A percentile compares a stretch with the other conserved stretches of the same genome.
Conservation (phyloP, 2,329 filamentous ascomycete species). For the Trichophyton simii region DNA sequence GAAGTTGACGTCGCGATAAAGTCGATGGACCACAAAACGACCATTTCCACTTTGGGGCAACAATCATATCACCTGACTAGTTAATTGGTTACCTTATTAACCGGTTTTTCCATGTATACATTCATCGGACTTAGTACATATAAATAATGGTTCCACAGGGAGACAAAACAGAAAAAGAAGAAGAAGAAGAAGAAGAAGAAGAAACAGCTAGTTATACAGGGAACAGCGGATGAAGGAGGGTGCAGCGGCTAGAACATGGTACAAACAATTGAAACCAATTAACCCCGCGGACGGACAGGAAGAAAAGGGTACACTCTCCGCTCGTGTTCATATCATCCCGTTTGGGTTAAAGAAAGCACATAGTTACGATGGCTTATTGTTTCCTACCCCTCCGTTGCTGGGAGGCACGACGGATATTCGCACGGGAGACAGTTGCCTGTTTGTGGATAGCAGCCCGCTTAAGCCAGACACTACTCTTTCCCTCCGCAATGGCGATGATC, state of each 20-base stretch:
- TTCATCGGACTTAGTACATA: not conserved
- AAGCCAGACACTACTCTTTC: constrained; percentile 73
- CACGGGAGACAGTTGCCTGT: constrained; percentile 61
- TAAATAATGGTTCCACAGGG: not conserved
- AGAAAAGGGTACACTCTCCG: not conserved
- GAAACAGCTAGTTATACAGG: not conserved
- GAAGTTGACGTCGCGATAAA: not conserved
- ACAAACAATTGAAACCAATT: not conserved
- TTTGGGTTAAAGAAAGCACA: not conserved
- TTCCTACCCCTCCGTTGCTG: not conserved
- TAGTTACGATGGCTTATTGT: not conserved
- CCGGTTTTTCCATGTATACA: not conserved
- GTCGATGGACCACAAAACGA: not conserved
- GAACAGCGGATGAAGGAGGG: not conserved
- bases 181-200: not conserved
- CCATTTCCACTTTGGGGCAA: not conserved
- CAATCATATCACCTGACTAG: not conserved
- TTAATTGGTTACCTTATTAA: not conserved
- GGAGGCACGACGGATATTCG: constrained; percentile 44
- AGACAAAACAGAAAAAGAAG: not conserved
- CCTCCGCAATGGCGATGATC: constrained; percentile 77
- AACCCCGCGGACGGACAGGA: not conserved
- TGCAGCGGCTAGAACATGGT: not conserved
- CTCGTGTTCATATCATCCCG: not conserved
- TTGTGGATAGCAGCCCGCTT: constrained; percentile 67